phyloP scores from a whole-genome alignment of 2,329 filamentous ascomycete genomes.

The Botrytis deweyae region DNA sequence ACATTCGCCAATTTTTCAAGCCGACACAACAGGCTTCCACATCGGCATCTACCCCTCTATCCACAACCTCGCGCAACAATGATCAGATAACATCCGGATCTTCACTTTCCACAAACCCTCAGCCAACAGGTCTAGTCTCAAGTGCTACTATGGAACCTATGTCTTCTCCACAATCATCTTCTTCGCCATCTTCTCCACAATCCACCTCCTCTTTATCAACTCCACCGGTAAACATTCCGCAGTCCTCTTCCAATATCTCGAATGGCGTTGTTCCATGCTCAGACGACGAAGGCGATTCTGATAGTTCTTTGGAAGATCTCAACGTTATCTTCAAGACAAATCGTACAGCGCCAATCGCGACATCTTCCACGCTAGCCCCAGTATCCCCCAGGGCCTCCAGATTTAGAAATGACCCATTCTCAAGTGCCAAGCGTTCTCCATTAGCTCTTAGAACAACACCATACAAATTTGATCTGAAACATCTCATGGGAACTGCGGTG shows the following conservation, averaged over 20 bases:
- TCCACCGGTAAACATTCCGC: background rate
- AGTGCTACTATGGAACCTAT: background rate
- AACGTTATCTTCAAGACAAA: slow-evolving; percentile 38
- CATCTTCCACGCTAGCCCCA: slow-evolving; percentile 12
- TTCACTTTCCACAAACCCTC: background rate
- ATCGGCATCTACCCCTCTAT: slow-evolving; percentile 3
- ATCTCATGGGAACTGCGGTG: slow-evolving; percentile 58
- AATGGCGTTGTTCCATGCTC: slow-evolving; percentile 60
- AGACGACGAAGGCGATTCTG: slow-evolving; percentile 63
- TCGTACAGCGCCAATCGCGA: slow-evolving; percentile 24
- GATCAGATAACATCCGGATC: background rate
- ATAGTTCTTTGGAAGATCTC: slow-evolving; percentile 54
- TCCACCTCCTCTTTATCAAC: background rate
- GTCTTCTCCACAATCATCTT: slow-evolving; percentile 4
- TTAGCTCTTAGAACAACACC: slow-evolving; percentile 45
- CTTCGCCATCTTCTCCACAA: slow-evolving; percentile 13
- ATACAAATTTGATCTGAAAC: slow-evolving; percentile 64
- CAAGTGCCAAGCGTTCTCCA: slow-evolving; percentile 49
- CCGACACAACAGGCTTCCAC: slow-evolving; percentile 3
- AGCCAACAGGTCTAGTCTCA: background rate
- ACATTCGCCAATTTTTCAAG: slow-evolving; percentile 17
- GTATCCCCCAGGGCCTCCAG: slow-evolving; percentile 24
- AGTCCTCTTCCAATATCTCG: slow-evolving; percentile 7
- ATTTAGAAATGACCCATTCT: slow-evolving; percentile 24
- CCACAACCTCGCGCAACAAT: background rate